phyloP scores from a whole-genome alignment of 257 asterid genomes.

The Avicennia marina region DNA sequence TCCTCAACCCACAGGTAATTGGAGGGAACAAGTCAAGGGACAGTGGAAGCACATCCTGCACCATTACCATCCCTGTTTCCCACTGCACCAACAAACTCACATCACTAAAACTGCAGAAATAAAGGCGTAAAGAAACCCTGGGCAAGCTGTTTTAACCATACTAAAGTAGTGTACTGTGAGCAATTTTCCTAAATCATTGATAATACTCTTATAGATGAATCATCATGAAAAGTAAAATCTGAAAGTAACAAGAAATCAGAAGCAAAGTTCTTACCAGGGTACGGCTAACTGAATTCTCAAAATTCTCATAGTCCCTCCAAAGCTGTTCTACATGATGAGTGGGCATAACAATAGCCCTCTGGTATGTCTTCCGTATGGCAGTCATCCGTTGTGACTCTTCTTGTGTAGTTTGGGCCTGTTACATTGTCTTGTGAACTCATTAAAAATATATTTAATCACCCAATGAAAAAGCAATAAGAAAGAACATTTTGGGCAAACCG shows the following conservation, averaged over 20 bases:
- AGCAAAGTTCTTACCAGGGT: slow-evolving; percentile 57
- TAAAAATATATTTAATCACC: slow-evolving; percentile 10
- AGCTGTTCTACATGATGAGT: slow-evolving; percentile 89
- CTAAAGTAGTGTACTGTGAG: too few relatives aligned
- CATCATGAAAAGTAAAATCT: not conserved
- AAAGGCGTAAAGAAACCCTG: too few relatives aligned
- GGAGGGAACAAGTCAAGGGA: too few relatives aligned
- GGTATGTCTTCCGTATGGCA: slow-evolving; percentile 75
- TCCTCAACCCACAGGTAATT: too few relatives aligned
- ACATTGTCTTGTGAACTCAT: slow-evolving; percentile 21
- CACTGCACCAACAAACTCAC: too few relatives aligned
- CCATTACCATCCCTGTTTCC: too few relatives aligned
- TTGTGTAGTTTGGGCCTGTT: slow-evolving; percentile 64
- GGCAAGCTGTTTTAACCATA: too few relatives aligned
- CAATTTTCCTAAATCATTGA: too few relatives aligned
- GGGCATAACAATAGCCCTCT: slow-evolving; percentile 88
- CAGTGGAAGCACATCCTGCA: too few relatives aligned
- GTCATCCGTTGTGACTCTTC: slow-evolving; percentile 93
- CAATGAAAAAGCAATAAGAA: slow-evolving; percentile 15
- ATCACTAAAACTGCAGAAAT: too few relatives aligned
- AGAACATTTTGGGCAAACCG: slow-evolving; percentile 37
- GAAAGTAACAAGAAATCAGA: slow-evolving; percentile 11
- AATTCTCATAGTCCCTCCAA: slow-evolving; percentile 97
- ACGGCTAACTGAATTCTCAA: slow-evolving; percentile 94
- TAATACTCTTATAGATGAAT: not conserved